Conservation (phyloP, 192 early-diverging fungal genomes). For the Coemansia asiatica region DNA sequence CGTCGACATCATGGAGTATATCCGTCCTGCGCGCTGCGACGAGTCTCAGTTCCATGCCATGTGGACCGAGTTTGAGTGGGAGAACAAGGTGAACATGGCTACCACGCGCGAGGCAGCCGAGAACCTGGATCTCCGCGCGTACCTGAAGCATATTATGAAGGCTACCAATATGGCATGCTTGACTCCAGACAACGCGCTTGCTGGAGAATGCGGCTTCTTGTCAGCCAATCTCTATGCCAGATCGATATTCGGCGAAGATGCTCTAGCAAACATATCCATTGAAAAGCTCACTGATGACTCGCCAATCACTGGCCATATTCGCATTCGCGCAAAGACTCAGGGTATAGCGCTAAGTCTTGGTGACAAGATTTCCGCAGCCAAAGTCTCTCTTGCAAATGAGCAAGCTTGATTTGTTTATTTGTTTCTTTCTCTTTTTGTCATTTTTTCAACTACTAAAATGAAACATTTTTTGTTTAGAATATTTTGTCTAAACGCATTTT, state of each 20-base stretch:
- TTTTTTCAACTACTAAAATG: not conserved
- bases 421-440: not conserved
- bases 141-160: slow-evolving; percentile 91
- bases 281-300: slow-evolving; percentile 72
- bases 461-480: not conserved
- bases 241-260: slow-evolving; percentile 98
- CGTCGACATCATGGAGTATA: slow-evolving; percentile 99
- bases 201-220: slow-evolving; percentile 95
- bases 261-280: slow-evolving; percentile 94
- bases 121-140: slow-evolving; percentile 77
- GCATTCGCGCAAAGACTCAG: slow-evolving; percentile 97
- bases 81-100: slow-evolving; percentile 98
- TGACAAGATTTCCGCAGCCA: slow-evolving; percentile 67
- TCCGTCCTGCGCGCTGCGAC: slow-evolving; percentile 86
- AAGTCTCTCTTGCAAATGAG: slow-evolving; percentile 28
- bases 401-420: slow-evolving; percentile 2
- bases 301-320: slow-evolving; percentile 91
- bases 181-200: slow-evolving; percentile 88
- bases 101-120: slow-evolving; percentile 75
- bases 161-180: slow-evolving; percentile 98
- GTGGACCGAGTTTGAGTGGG: slow-evolving; percentile 99
- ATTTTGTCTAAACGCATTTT: too few relatives aligned
- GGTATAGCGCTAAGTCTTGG: slow-evolving; percentile 96
- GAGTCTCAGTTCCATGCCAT: slow-evolving; percentile 95
- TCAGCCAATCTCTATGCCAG: slow-evolving; percentile 97